A percentile compares a stretch with the other conserved stretches of the same genome.
Evolutionary conservation across 208 protist species (phyloP).

Genomic region (Leishmania lainsoni): DNA sequence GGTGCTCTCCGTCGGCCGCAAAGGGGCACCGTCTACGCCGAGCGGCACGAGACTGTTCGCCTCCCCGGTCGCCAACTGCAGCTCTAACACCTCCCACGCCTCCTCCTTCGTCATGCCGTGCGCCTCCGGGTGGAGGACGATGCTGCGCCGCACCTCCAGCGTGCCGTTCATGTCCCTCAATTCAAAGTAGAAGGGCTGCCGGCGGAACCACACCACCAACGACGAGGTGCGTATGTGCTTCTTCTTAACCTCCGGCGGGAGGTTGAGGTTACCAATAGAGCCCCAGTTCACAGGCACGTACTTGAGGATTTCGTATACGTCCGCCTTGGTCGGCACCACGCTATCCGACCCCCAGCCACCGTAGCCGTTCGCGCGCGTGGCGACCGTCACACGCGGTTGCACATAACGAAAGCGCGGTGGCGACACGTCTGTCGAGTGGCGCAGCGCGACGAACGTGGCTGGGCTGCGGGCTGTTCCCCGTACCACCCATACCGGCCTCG

Average conservation of each 20-base stretch:
- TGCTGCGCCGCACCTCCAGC: conserved; percentile 73
- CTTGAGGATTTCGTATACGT: conserved; percentile 82
- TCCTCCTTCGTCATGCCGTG: conserved; percentile 71
- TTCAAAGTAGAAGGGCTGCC: conserved; percentile 89
- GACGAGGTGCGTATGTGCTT: conserved; percentile 67
- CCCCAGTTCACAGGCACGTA: conserved; percentile 88
- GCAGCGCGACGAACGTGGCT: conserved; percentile 39
- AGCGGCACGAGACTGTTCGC: conserved; percentile 71
- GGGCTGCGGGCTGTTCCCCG: not conserved
- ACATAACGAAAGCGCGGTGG: conserved; percentile 52
- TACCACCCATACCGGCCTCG: conserved; percentile 27
- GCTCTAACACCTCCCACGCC: conserved; percentile 57
- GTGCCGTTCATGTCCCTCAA: conserved; percentile 70
- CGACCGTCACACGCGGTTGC: conserved; percentile 29
- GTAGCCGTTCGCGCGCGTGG: conserved; percentile 56
- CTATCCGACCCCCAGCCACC: conserved; percentile 64
- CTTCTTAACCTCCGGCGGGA: conserved; percentile 58
- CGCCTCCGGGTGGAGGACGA: conserved; percentile 78
- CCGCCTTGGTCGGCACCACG: conserved; percentile 63
- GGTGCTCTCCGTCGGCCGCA: conserved; percentile 22
- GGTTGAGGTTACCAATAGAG: conserved; percentile 59
- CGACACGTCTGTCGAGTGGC: conserved; percentile 27
- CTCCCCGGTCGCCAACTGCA: conserved; percentile 57
- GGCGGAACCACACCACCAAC: conserved; percentile 73
- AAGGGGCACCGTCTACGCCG: conserved; percentile 34